phyloP scores from a whole-genome alignment of 331 rosid genomes.

The Prunus yedoensis region DNA sequence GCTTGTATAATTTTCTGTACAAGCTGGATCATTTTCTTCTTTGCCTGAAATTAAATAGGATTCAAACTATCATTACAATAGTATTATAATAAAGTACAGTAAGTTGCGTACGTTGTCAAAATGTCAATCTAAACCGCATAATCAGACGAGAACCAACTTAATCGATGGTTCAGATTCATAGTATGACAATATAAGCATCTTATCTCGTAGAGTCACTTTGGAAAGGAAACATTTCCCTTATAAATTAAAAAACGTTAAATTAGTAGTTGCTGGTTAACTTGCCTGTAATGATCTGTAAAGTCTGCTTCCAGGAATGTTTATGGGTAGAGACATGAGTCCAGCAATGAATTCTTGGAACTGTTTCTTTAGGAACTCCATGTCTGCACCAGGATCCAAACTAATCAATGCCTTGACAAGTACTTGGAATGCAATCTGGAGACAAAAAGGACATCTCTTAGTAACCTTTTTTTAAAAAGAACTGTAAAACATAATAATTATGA shows the following conservation, averaged over 20 bases:
- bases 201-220: too few relatives aligned
- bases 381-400: conserved; percentile 77
- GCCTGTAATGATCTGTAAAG: conserved; percentile 84
- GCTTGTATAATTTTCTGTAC: conserved; percentile 57
- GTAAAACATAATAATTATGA: conserved; percentile 35
- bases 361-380: conserved; percentile 77
- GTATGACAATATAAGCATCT: background rate
- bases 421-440: conserved; percentile 85
- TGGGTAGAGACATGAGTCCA: conserved; percentile 93
- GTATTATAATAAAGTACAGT: background rate
- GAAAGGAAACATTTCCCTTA: background rate
- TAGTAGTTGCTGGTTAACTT: conserved; percentile 20
- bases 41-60: conserved; percentile 60
- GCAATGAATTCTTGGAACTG: conserved; percentile 86
- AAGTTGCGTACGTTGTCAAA: background rate
- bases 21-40: conserved; percentile 76
- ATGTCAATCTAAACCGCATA: background rate
- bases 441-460: conserved; percentile 34
- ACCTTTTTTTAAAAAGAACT: conserved; percentile 37
- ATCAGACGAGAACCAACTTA: background rate
- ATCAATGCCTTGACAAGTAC: conserved; percentile 88
- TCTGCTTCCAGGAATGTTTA: conserved; percentile 79
- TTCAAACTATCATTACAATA: conserved; percentile 8
- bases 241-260: background rate
- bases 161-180: background rate